Base-by-base conservation (phyloP, 202 grass and related monocot species). In the Elaeis oleifera region DNA sequence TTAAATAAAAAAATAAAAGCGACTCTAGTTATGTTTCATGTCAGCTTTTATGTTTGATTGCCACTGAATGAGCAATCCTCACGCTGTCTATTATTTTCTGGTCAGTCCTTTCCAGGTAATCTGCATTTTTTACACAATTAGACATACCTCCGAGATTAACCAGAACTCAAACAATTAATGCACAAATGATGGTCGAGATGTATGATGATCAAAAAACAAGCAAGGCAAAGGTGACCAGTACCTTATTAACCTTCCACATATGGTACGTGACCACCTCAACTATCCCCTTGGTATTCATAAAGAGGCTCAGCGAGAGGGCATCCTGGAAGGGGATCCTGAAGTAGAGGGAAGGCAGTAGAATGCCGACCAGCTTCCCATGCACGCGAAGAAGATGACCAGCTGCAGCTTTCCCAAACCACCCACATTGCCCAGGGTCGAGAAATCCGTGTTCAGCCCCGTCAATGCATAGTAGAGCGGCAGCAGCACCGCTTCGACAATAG, bases 251-350 rank as follows among this genome's bases (percentile, higher is more conserved):
- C 39, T 80, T 53, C 85, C 87, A 95, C 74, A 83, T 82, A 32
- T 63, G 79, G 73, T 85, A 95, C 48, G 85, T 89, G 60, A 95
- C 79, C 72, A 89, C 66, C 65, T 95, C 89, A 20, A 95, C 73
- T 53, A 95, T 85, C n/a, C 89, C 89, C 70, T 85, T 95, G 78
- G 69, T 69, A 65, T 59, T 85, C 89, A 95, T 95, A 68, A 95
- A 78, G 58, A 89, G 51, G 65, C 85, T 80, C 39, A 89, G 89
- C 0, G 89, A 83, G 19, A 95, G 49, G 18, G 89, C 76, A 54
- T 95, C 89, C 49, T 58, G 71, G 48, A 85, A 32, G 0, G 89
- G 89, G 36, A 95, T 95, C 49, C 76, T 74, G 15, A 84, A 78
- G 76, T 59, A 89, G 4, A 95, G 50, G 26, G 81, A 83, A 36